phyloP scores from a whole-genome alignment of 2,329 filamentous ascomycete genomes.

The Aurifilum marmelostoma region DNA sequence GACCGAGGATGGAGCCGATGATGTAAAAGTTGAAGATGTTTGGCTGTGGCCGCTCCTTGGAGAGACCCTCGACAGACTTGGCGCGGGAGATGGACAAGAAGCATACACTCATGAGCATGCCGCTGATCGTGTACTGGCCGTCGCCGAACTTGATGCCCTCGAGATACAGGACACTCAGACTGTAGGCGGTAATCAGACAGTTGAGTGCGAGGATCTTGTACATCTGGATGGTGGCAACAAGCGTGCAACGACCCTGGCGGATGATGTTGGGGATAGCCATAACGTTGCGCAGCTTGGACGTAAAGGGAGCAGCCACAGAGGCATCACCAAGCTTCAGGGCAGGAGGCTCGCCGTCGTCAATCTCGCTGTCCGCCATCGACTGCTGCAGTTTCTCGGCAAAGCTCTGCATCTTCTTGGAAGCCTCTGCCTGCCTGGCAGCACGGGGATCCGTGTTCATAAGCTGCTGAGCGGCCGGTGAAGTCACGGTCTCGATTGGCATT shows the following conservation, averaged over 20 bases:
- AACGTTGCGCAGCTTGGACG: slow-evolving; percentile 95
- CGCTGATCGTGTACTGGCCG: slow-evolving; percentile 96
- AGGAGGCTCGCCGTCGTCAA: slow-evolving; percentile 88
- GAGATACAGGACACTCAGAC: slow-evolving; percentile 90
- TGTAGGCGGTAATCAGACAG: slow-evolving; percentile 97
- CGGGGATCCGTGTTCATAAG: slow-evolving; percentile 57
- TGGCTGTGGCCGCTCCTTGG: slow-evolving; percentile 94
- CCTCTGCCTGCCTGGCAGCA: slow-evolving; percentile 65
- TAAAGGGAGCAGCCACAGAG: slow-evolving; percentile 95
- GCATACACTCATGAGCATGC: slow-evolving; percentile 99
- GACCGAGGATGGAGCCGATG: slow-evolving; percentile 93
- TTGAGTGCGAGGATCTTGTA: slow-evolving; percentile 99
- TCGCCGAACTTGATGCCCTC: slow-evolving; percentile 99
- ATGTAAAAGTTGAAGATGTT: slow-evolving; percentile 99
- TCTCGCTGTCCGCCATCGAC: slow-evolving; percentile 86
- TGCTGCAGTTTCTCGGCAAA: slow-evolving; percentile 86
- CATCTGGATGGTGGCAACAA: slow-evolving; percentile 99
- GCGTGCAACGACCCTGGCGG: slow-evolving; percentile 93
- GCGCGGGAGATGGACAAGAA: slow-evolving; percentile 98
- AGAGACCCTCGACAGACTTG: slow-evolving; percentile 91
- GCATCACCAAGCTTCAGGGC: slow-evolving; percentile 97
- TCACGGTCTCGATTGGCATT: slow-evolving; percentile 63
- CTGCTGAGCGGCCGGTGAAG: slow-evolving; percentile 66
- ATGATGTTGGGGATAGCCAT: slow-evolving; percentile 98
- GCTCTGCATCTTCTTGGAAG: slow-evolving; percentile 71